Percentiles rank a stretch among this genome's conserved stretches.
Conservation (phyloP, 495 filamentous ascomycete species). For the Podospora pseudocomata region DNA sequence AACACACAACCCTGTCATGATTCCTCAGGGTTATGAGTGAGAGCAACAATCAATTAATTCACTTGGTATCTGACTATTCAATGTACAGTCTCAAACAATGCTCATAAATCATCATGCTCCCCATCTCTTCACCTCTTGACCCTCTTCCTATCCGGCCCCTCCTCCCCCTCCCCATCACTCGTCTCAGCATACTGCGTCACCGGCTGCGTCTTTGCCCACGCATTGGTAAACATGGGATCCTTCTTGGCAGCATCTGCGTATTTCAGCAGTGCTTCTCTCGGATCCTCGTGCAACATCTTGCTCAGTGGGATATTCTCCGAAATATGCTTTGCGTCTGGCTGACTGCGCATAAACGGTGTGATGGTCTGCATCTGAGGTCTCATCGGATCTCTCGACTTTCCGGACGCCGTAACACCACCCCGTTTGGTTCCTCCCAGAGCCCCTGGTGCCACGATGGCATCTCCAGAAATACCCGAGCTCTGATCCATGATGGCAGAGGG, state of each 20-base stretch:
- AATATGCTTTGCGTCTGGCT: constrained; percentile 88
- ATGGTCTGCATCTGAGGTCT: constrained; percentile 76
- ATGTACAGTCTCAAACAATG: background rate
- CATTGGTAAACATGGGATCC: constrained; percentile 89
- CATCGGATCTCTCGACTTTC: constrained; percentile 71
- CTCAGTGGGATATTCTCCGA: constrained; percentile 82
- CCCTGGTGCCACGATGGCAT: constrained; percentile 69
- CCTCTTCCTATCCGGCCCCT: constrained; percentile 67
- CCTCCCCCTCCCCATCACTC: constrained; percentile 86
- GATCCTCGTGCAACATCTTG: constrained; percentile 96
- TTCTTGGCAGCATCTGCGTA: constrained; percentile 93
- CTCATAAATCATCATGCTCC: background rate
- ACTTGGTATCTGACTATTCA: background rate
- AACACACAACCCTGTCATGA: background rate
- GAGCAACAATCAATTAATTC: background rate
- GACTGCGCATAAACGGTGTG: constrained; percentile 87
- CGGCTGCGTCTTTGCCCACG: constrained; percentile 90
- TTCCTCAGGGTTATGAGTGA: background rate
- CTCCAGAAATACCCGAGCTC: constrained; percentile 72
- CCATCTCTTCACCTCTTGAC: constrained; percentile 37
- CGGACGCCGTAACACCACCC: constrained; percentile 71
- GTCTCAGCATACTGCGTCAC: constrained; percentile 86
- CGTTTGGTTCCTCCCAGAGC: constrained; percentile 41
- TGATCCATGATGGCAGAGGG: constrained; percentile 79
- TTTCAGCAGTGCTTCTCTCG: constrained; percentile 86